phyloP scores from a whole-genome alignment of 257 asterid species.

The Ballota nigra region DNA sequence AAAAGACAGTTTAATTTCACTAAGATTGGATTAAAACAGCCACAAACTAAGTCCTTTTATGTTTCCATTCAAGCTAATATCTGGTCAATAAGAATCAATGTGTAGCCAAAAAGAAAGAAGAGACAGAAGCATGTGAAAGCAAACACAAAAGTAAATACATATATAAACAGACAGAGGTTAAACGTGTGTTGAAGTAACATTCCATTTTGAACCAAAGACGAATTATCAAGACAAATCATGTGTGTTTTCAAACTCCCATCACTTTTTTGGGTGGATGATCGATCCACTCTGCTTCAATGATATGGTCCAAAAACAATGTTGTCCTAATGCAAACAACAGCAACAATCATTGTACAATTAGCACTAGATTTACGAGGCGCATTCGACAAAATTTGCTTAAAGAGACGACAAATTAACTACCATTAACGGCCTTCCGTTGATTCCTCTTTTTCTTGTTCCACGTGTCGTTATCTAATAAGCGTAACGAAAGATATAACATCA shows the following conservation, averaged over 20 bases:
- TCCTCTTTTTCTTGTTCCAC: too few relatives aligned
- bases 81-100: not conserved
- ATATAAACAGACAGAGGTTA: slow-evolving; percentile 6
- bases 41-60: not conserved
- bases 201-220: slow-evolving; percentile 16
- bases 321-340: not conserved
- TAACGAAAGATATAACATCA: not conserved
- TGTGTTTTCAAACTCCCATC: not conserved
- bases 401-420: not conserved
- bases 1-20: not conserved
- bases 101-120: not conserved
- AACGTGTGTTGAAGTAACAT: slow-evolving; percentile 14
- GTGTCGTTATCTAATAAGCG: too few relatives aligned
- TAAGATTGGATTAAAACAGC: not conserved
- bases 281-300: not conserved
- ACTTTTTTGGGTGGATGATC: not conserved
- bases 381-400: too few relatives aligned
- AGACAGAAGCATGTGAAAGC: slow-evolving; percentile 16
- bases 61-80: not conserved
- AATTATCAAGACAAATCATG: not conserved
- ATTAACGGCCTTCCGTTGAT: not conserved
- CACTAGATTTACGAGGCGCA: too few relatives aligned
- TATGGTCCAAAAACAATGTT: not conserved
- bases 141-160: slow-evolving; percentile 10
- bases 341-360: not conserved